phyloP scores from a whole-genome alignment of 768 basidiomycete species.

The Trametes cinnabarina region DNA sequence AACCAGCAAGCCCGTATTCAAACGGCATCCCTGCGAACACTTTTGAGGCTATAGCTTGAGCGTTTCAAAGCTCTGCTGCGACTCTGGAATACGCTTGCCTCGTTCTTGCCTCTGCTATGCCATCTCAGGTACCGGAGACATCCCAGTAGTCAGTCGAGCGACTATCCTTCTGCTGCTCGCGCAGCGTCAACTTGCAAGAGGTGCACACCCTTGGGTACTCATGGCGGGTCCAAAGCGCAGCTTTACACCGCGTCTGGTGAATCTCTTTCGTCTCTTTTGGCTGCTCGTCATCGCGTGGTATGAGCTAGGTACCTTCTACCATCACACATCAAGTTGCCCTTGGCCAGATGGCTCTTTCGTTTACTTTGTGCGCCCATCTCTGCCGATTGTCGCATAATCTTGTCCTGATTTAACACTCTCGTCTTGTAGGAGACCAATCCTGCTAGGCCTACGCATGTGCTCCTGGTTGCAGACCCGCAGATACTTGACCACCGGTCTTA shows the following conservation, averaged over 20 bases:
- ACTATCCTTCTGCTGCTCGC: no score
- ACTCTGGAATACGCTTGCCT: no score
- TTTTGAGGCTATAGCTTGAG: no score
- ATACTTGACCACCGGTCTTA: slow-evolving; percentile 77
- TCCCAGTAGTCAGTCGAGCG: no score
- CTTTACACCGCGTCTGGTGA: slow-evolving; percentile 33
- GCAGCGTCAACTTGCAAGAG: no score
- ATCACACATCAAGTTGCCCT: slow-evolving; percentile 51
- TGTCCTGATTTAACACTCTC: slow-evolving; percentile 14
- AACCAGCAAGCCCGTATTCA: no score
- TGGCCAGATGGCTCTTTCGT: slow-evolving; percentile 11
- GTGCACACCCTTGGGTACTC: background rate
- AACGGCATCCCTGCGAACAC: no score
- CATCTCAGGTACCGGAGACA: no score
- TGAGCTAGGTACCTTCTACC: slow-evolving; percentile 60
- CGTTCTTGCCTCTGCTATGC: no score
- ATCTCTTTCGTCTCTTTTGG: slow-evolving; percentile 58
- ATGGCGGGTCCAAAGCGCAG: background rate
- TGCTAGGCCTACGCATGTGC: slow-evolving; percentile 46
- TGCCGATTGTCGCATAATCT: slow-evolving; percentile 7
- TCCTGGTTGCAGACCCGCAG: slow-evolving; percentile 89
- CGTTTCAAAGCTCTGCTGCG: no score
- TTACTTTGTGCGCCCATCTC: slow-evolving; percentile 7
- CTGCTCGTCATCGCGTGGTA: slow-evolving; percentile 63
- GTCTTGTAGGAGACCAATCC: slow-evolving; percentile 15